Percentiles rank a stretch among this genome's conserved stretches.
These are phyloP conservation scores for Chaetomium olivaceum DNA, from an alignment of 2,329 filamentous ascomycete genomes.

Conservation along the genomic window DNA sequence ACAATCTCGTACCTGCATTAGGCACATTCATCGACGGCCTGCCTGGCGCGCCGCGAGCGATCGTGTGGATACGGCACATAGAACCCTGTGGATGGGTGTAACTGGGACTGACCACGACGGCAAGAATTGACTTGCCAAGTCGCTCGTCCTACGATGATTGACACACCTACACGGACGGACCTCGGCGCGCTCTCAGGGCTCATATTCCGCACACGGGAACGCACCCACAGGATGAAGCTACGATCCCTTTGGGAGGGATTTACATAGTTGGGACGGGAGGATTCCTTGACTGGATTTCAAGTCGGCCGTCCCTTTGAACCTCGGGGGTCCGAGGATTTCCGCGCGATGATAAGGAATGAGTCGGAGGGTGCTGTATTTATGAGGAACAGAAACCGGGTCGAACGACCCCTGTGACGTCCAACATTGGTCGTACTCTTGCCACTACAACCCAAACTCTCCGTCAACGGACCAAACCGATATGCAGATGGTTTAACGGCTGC, in stretches of 20 bases:
- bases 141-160: not conserved
- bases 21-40: not conserved
- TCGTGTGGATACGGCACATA: not conserved
- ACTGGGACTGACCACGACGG: not conserved
- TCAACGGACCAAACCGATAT: not conserved
- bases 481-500: not conserved
- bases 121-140: not conserved
- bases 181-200: not conserved
- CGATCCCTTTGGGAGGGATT: not conserved
- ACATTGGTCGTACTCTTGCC: not conserved
- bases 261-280: not conserved
- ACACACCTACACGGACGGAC: not conserved
- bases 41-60: too few species aligned
- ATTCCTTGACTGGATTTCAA: not conserved
- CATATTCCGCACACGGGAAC: not conserved
- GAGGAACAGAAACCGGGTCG: too few species aligned
- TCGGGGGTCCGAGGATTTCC: too few species aligned
- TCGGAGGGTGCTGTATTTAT: too few species aligned
- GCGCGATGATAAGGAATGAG: too few species aligned
- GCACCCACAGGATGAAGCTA: not conserved
- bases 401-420: not conserved
- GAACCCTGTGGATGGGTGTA: not conserved
- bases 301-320: too few species aligned
- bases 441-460: not conserved
- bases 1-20: slow-evolving; percentile 17